These are phyloP conservation scores for Triticum dicoccoides DNA, from an alignment of 176 grass and related monocot genomes.

Conservation along the genomic window DNA sequence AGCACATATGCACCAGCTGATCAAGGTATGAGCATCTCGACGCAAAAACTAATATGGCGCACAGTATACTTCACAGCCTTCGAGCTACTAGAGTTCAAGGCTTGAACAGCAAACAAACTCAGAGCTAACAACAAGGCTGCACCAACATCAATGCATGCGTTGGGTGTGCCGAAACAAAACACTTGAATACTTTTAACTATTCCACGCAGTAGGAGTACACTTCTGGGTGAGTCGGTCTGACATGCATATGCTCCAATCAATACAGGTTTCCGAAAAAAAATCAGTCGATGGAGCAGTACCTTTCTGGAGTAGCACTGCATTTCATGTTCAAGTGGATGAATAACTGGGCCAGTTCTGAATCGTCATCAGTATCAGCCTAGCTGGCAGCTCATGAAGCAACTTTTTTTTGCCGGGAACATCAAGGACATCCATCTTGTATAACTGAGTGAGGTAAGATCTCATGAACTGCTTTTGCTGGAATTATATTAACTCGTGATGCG, in stretches of 20 bases:
- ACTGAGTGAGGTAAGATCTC: neutral
- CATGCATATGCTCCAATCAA: constrained; percentile 17
- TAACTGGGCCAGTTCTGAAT: neutral
- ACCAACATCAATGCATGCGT: constrained; percentile 43
- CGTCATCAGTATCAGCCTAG: neutral
- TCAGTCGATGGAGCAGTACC: neutral
- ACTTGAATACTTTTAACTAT: constrained; percentile 10
- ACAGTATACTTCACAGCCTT: neutral
- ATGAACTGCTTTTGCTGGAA: neutral
- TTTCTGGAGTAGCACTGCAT: neutral
- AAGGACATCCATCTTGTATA: neutral
- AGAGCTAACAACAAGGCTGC: constrained; percentile 27
- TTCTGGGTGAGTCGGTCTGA: constrained; percentile 17
- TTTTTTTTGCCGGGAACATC: neutral
- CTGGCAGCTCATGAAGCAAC: neutral
- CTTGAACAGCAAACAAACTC: constrained; percentile 34
- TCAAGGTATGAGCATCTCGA: constrained; percentile 38
- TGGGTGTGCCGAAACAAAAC: constrained; percentile 21
- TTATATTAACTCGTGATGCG: neutral
- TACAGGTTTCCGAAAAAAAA: constrained; percentile 8
- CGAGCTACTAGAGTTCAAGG: constrained; percentile 20
- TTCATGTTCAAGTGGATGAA: neutral
- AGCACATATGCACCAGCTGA: constrained; percentile 11
- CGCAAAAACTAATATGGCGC: constrained; percentile 34
- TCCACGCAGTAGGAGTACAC: neutral